phyloP scores from a whole-genome alignment of 2,329 filamentous ascomycete genomes.

The Colletotrichum chlorophyti region DNA sequence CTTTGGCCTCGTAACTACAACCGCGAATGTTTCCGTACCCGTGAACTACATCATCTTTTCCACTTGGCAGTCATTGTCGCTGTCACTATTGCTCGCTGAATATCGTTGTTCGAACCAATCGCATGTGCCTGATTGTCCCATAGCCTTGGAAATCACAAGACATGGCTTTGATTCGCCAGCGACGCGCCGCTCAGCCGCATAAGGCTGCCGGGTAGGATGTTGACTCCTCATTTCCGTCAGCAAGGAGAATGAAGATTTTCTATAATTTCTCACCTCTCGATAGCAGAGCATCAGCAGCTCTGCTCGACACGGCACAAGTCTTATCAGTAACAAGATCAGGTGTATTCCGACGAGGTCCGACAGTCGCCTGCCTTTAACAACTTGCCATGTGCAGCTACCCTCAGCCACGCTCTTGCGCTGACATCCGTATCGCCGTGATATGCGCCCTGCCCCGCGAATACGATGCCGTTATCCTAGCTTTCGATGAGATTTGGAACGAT shows the following conservation, averaged over 20 bases:
- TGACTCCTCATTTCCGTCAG: no score
- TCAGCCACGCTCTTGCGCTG: neutral
- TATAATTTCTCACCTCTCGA: neutral
- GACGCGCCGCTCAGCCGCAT: neutral
- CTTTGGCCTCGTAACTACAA: no score
- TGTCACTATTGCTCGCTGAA: neutral
- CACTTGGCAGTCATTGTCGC: neutral
- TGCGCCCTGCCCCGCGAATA: conserved; percentile 41
- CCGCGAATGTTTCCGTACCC: no score
- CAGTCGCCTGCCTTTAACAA: neutral
- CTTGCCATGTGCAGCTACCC: neutral
- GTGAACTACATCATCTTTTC: no score
- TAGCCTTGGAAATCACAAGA: neutral
- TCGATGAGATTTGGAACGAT: conserved; percentile 39
- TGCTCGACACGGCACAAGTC: neutral
- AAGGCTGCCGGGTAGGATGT: no score
- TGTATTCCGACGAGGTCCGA: neutral
- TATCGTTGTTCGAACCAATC: neutral
- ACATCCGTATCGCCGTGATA: conserved; percentile 42
- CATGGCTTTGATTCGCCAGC: neutral
- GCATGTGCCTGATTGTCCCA: neutral
- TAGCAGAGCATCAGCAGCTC: neutral
- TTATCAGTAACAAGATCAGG: neutral
- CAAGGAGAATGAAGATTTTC: neutral
- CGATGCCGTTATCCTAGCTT: conserved; percentile 35